Evolutionary conservation across 441 rosid species (phyloP).

Genomic region (Pelargonium fulgidum): DNA sequence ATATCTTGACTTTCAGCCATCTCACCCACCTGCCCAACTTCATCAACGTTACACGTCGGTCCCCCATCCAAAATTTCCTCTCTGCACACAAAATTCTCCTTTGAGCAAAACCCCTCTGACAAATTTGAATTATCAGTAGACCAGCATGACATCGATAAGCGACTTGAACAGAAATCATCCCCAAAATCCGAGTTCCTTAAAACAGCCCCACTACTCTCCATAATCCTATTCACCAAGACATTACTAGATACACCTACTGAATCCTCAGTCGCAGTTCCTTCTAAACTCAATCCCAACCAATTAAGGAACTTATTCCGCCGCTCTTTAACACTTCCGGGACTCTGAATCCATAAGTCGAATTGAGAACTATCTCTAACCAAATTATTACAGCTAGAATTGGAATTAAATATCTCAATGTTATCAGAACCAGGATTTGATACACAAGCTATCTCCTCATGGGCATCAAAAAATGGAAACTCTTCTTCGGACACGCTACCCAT

Average conservation of each 20-base stretch:
- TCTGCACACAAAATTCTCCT: slow-evolving; percentile 27
- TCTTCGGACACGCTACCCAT: slow-evolving; percentile 51
- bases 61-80: slow-evolving; percentile 30
- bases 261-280: slow-evolving; percentile 13
- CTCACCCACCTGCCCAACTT: slow-evolving; percentile 16
- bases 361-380: slow-evolving; percentile 22
- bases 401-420: slow-evolving; percentile 22
- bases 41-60: slow-evolving; percentile 20
- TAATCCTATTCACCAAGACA: slow-evolving; percentile 33
- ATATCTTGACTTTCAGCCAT: slow-evolving; percentile 28
- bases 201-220: slow-evolving; percentile 37
- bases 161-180: slow-evolving; percentile 35
- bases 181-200: slow-evolving; percentile 32
- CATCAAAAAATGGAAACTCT: slow-evolving; percentile 65
- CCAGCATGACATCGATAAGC: slow-evolving; percentile 26
- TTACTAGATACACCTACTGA: slow-evolving; percentile 26
- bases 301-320: slow-evolving; percentile 65
- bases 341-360: slow-evolving; percentile 58
- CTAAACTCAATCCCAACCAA: slow-evolving; percentile 55
- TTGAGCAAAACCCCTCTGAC: slow-evolving; percentile 7
- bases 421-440: slow-evolving; percentile 29
- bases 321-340: slow-evolving; percentile 55
- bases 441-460: slow-evolving; percentile 44
- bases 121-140: slow-evolving; percentile 31
- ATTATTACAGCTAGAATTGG: slow-evolving; percentile 21